Evolutionary conservation across 768 basidiomycete species (phyloP).

Genomic region (Baorangia bicolor): DNA sequence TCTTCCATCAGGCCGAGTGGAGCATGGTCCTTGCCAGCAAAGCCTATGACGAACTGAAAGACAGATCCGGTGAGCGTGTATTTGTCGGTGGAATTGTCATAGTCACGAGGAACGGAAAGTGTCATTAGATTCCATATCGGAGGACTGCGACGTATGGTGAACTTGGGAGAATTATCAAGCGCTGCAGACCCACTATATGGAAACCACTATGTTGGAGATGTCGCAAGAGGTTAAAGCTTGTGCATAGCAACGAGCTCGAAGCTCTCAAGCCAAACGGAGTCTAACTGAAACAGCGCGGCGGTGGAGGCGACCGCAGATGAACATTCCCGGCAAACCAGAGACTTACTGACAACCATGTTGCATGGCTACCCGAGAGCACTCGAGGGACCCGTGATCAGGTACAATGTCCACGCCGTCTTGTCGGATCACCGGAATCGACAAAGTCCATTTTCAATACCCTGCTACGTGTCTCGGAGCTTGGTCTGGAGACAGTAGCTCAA

Average conservation of each 20-base stretch:
- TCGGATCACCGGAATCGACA: background rate
- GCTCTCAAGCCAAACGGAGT: background rate
- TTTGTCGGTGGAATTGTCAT: background rate
- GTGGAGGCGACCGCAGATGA: background rate
- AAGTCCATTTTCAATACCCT: background rate
- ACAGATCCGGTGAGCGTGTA: background rate
- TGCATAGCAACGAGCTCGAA: background rate
- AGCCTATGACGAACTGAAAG: background rate
- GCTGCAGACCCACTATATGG: background rate
- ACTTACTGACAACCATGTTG: background rate
- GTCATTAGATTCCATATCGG: background rate
- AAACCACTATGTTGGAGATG: background rate
- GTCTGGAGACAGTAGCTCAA: background rate
- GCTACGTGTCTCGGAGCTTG: background rate
- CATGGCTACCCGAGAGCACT: background rate
- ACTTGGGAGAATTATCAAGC: background rate
- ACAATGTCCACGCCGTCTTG: background rate
- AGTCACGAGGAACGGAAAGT: background rate
- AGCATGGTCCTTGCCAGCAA: slow-evolving; percentile 4
- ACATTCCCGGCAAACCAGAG: background rate
- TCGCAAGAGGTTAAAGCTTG: background rate
- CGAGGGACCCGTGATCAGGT: background rate
- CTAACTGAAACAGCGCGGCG: background rate
- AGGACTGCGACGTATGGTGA: background rate
- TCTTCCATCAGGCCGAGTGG: background rate